phyloP scores from a whole-genome alignment of 352 stramenopile genomes.

The Hyaloperonospora brassicae region DNA sequence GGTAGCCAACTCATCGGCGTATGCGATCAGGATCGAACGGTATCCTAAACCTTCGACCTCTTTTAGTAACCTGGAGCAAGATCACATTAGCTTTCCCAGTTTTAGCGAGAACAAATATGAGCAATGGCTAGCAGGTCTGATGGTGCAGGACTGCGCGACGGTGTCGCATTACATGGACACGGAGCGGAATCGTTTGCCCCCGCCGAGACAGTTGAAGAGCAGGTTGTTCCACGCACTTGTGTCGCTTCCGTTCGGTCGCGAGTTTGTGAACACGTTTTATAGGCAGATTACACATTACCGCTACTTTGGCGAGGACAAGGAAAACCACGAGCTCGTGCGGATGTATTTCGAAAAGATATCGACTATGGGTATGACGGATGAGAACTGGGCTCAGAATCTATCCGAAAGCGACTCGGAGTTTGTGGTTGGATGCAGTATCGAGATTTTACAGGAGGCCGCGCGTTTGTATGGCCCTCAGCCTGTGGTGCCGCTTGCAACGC shows the following conservation, averaged over 20 bases:
- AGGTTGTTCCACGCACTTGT: slow-evolving; percentile 62
- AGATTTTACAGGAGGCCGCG: slow-evolving; percentile 68
- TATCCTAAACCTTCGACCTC: slow-evolving; percentile 67
- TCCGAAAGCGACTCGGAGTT: slow-evolving; percentile 33
- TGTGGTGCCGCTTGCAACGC: slow-evolving; percentile 23
- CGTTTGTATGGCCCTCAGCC: slow-evolving; percentile 58
- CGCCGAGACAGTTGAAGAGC: slow-evolving; percentile 61
- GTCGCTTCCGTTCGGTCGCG: slow-evolving; percentile 52
- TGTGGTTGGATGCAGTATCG: slow-evolving; percentile 55
- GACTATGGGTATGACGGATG: slow-evolving; percentile 54
- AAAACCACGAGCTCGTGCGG: slow-evolving; percentile 57
- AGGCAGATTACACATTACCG: slow-evolving; percentile 61
- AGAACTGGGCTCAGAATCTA: slow-evolving; percentile 48
- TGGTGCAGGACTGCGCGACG: slow-evolving; percentile 43
- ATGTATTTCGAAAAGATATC: slow-evolving; percentile 80
- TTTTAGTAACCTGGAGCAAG: slow-evolving; percentile 59
- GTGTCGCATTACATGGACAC: slow-evolving; percentile 45
- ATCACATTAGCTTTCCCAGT: slow-evolving; percentile 35
- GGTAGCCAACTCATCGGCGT: slow-evolving; percentile 61
- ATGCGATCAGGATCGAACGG: slow-evolving; percentile 67
- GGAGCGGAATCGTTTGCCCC: slow-evolving; percentile 33
- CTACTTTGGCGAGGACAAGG: slow-evolving; percentile 65
- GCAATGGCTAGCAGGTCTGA: slow-evolving; percentile 57
- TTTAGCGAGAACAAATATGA: slow-evolving; percentile 72
- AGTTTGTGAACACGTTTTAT: slow-evolving; percentile 63